A percentile compares a stretch with the other conserved stretches of the same genome.
Evolutionary conservation across 768 basidiomycete genomes (phyloP).

Genomic region (Pseudohyphozyma bogoriensis): DNA sequence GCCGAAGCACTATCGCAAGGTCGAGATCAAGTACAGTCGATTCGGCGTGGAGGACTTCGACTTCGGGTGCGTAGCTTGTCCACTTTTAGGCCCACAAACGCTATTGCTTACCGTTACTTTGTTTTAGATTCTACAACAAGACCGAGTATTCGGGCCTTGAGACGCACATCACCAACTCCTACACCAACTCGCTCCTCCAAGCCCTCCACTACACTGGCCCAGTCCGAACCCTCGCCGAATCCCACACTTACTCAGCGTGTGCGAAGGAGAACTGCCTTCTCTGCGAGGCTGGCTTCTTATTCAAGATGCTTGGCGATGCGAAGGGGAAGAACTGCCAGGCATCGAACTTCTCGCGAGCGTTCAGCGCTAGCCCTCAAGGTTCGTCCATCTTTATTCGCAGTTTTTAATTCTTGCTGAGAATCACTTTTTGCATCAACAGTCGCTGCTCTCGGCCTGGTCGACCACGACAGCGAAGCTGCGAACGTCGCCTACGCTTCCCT

Average conservation of each 20-base stretch:
- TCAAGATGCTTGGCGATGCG: slow-evolving; percentile 92
- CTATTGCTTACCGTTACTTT: background rate
- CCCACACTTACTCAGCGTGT: slow-evolving; percentile 82
- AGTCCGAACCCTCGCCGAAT: slow-evolving; percentile 71
- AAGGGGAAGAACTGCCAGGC: slow-evolving; percentile 88
- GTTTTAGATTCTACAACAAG: slow-evolving; percentile 76
- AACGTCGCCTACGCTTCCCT: slow-evolving; percentile 55
- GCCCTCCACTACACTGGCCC: slow-evolving; percentile 75
- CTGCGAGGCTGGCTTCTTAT: slow-evolving; percentile 89
- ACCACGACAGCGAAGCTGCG: slow-evolving; percentile 56
- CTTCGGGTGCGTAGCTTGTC: slow-evolving; percentile 55
- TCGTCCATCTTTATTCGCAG: background rate
- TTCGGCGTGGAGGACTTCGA: slow-evolving; percentile 99
- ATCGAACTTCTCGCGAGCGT: slow-evolving; percentile 91
- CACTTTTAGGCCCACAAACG: background rate
- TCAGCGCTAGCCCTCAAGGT: slow-evolving; percentile 82
- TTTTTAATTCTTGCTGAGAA: too few species aligned
- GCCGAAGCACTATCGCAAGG: slow-evolving; percentile 73
- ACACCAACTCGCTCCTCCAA: slow-evolving; percentile 83
- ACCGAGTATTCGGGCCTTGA: slow-evolving; percentile 85
- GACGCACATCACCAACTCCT: slow-evolving; percentile 93
- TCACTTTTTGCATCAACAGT: slow-evolving; percentile 31
- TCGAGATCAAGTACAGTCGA: slow-evolving; percentile 96
- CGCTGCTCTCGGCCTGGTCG: slow-evolving; percentile 77
- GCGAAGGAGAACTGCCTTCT: slow-evolving; percentile 82